phyloP scores from a whole-genome alignment of 2,329 filamentous ascomycete genomes.

The Sarocladium kiliense region DNA sequence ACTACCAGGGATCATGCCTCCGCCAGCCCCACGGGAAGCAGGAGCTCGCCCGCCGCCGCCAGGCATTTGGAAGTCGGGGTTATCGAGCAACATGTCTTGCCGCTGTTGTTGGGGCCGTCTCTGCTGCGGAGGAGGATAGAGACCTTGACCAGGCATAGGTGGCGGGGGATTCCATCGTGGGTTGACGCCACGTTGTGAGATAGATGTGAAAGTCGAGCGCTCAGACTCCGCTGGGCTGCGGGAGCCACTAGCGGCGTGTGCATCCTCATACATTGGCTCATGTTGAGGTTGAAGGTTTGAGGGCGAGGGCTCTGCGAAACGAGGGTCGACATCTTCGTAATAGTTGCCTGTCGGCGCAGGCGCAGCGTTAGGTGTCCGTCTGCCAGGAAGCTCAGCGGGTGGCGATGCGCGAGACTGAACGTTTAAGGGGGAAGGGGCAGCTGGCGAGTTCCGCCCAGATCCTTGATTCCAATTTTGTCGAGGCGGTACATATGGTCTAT shows the following conservation, averaged over 20 bases:
- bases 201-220: conserved; percentile 80
- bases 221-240: conserved; percentile 76
- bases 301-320: conserved; percentile 55
- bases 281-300: conserved; percentile 17
- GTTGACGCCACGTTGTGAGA: conserved; percentile 84
- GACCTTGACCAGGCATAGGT: conserved; percentile 33
- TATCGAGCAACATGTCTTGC: conserved; percentile 72
- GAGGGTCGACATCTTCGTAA: conserved; percentile 91
- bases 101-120: conserved; percentile 44
- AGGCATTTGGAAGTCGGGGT: conserved; percentile 81
- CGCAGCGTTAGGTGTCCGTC: conserved; percentile 28
- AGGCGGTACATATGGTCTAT: conserved; percentile 49
- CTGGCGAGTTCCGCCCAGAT: conserved; percentile 38
- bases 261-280: conserved; percentile 54
- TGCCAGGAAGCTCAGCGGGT: conserved; percentile 29
- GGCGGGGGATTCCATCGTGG: conserved; percentile 68
- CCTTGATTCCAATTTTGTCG: conserved; percentile 51
- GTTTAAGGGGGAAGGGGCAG: conserved; percentile 32
- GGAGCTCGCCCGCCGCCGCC: conserved; percentile 19
- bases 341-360: conserved; percentile 47
- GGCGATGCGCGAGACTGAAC: conserved; percentile 1
- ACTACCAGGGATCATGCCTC: conserved; percentile 46
- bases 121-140: conserved; percentile 32
- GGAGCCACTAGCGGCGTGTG: conserved; percentile 45
- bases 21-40: conserved; percentile 21